Evolutionary conservation across 2,329 filamentous ascomycete genomes (phyloP), one percentile per base, ranked within the genome.

Genomic region (Cytospora schulzeri): DNA sequence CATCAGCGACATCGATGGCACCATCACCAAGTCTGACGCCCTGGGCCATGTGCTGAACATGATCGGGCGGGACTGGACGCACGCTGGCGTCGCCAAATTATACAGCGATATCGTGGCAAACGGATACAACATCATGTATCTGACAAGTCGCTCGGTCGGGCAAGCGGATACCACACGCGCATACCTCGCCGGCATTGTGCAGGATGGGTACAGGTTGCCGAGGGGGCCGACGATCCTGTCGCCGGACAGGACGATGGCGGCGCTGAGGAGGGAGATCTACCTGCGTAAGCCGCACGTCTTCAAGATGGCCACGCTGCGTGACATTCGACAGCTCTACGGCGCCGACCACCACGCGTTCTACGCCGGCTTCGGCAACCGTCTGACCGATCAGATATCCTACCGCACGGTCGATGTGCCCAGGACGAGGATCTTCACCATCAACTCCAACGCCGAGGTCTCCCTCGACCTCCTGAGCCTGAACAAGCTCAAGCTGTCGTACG

Each of bases 81-180:
- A 99, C 75, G 86, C 93, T 19, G 95, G 95, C 45, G 94, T 99
- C 28, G 96, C 95, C 26, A 99, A 99, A 79, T 84, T 99, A 11
- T 99, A 98, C 78, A 95, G 91, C 57, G 96, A 99, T 70, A 99
- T 99, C 70, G 88, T 89, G 1, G 88, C 90, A 71, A 99, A 99
- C 72, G 95, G 95, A 8, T 99, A 98, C 82, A 98, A 99, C 76
- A 96, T 99, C 73, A 93, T 99, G 85, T 99, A 99, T 75, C 84
- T 99, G 54, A 99, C 95, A 0, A 96, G 91, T 74, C 89, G 95
- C 59, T 95, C 92, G 17, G 93, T 98, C 54, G 96, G 95, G 0
- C 93, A 96, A 76, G 91, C 95, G 19, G 95, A 99, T 76, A 93
- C 83, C 0, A 99, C 95, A 1, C 83, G 95, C 64, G 86, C 92